Percentiles rank a stretch among this genome's conserved stretches.
phyloP scores from a whole-genome alignment of 768 basidiomycete genomes.

The Gloeopeniophorella convolvens region DNA sequence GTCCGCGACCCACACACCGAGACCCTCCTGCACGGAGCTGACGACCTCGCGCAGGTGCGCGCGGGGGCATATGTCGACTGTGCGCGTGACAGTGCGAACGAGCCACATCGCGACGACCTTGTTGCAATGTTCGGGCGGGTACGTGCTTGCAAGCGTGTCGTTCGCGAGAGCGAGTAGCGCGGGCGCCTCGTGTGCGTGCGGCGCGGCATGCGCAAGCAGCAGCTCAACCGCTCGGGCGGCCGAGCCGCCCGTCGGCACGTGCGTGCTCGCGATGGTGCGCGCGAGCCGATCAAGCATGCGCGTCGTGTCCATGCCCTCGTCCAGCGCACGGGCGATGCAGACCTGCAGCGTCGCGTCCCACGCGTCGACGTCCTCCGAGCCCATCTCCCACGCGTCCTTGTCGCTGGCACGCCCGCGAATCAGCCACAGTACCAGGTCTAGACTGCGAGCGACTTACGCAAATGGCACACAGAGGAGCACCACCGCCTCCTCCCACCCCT shows the following conservation, averaged over 20 bases:
- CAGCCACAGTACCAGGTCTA: not conserved
- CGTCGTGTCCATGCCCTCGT: conserved; percentile 49
- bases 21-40: conserved; percentile 45
- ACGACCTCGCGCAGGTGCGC: conserved; percentile 42
- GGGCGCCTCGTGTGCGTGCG: conserved; percentile 45
- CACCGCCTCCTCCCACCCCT: conserved; percentile 48
- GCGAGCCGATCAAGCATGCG: conserved; percentile 54
- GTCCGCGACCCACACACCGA: conserved; percentile 61
- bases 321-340: conserved; percentile 49
- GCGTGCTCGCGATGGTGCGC: conserved; percentile 35
- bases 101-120: conserved; percentile 56
- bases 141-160: conserved; percentile 51
- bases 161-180: conserved; percentile 53
- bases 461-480: conserved; percentile 58
- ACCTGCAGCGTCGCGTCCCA: conserved; percentile 58
- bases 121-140: conserved; percentile 57
- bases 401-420: no score
- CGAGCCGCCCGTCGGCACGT: conserved; percentile 33
- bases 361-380: conserved; percentile 42
- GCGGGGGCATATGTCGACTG: conserved; percentile 50
- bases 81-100: conserved; percentile 44
- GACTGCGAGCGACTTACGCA: conserved; percentile 35
- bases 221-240: conserved; percentile 55
- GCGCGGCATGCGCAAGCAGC: conserved; percentile 53
- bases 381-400: conserved; percentile 41